A percentile compares a stretch with the other conserved stretches of the same genome.
Evolutionary conservation across 495 filamentous ascomycete genomes (phyloP).

Genomic region (Penicillium maclennaniae): DNA sequence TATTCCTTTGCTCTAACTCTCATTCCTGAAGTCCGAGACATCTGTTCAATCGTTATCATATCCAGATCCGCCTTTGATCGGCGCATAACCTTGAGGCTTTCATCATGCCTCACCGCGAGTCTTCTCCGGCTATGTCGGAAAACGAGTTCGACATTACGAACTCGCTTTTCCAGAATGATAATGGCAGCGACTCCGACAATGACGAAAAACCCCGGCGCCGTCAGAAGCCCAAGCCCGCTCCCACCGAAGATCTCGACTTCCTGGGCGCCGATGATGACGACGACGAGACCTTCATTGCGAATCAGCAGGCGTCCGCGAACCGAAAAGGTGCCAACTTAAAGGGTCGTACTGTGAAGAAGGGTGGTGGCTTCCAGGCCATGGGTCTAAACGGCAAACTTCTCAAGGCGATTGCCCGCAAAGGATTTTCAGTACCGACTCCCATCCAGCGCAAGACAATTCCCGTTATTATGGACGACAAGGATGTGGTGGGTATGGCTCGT

Average conservation of each 20-base stretch:
- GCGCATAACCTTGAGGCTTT: constrained; percentile 8
- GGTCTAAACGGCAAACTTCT: constrained; percentile 79
- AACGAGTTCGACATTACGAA: constrained; percentile 86
- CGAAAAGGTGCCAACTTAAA: constrained; percentile 78
- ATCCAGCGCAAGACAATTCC: constrained; percentile 97
- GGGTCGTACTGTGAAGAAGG: constrained; percentile 83
- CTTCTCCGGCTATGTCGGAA: constrained; percentile 83
- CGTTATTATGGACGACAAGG: constrained; percentile 77
- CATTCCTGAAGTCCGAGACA: constrained; percentile 1
- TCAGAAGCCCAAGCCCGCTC: constrained; percentile 32
- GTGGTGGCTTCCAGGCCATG: constrained; percentile 96
- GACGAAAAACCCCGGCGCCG: constrained; percentile 25
- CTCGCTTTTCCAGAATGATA: constrained; percentile 63
- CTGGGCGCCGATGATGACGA: constrained; percentile 54
- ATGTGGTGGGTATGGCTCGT: constrained; percentile 96
- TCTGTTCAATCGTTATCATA: constrained; percentile 9
- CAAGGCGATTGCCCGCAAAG: constrained; percentile 86
- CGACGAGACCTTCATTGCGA: constrained; percentile 87
- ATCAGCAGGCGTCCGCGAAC: constrained; percentile 77
- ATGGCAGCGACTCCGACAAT: constrained; percentile 49
- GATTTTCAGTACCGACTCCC: constrained; percentile 91
- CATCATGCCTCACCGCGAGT: constrained; percentile 56
- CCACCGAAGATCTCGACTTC: constrained; percentile 43
- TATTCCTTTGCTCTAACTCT: background rate
- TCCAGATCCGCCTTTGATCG: constrained; percentile 12